Evolutionary conservation across 257 asterid genomes (phyloP), one percentile per base, ranked within the genome.

Genomic region (Eucommia ulmoides): DNA sequence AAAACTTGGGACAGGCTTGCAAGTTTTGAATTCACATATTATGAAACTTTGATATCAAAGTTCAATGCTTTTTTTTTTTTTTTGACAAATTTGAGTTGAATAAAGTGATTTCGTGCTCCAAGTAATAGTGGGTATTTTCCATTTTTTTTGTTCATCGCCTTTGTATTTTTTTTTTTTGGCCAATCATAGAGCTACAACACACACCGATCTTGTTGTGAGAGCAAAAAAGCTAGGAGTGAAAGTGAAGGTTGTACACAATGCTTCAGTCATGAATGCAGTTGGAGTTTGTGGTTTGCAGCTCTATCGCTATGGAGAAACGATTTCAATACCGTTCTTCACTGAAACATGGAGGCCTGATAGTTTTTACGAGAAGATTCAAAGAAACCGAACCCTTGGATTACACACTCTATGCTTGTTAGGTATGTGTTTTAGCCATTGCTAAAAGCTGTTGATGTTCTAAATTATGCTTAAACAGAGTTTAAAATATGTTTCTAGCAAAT

Each of bases 301-400:
- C 23, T 91, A 91, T 47, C 84, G 81, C 20, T 86, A 82, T 65
- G 96, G 96, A 26, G 94, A 91, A 81, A 83, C 89, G 0, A 66
- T 89, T 46, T 89, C 96, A 1, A 66, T 89, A 26, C 96, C 96
- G 0, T 89, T 89, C 70, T 89, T 89, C 78, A 89, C 98, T 1
- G 88, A 81, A 8, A 71, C 92, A 5, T 85, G 98, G 98, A 80
- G 93, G 62, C 98, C 96, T 1, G 96, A 80, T 62, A 89, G 98
- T 64, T 89, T 89, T 49, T 86, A 86, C 33, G 94, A 83, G 57
- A 85, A 74, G 67, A 85, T 89, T 51, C 72, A 68, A 50, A 72
- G 74, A 45, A 89, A 80, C 35, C 71, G 78, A 45, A 51, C 59
- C 22, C 74, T 80, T 57, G 94, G 96, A 45, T 63, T 85, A 56